Conservation (phyloP, 1,284 basidiomycete species). For the Ganoderma multipileum region DNA sequence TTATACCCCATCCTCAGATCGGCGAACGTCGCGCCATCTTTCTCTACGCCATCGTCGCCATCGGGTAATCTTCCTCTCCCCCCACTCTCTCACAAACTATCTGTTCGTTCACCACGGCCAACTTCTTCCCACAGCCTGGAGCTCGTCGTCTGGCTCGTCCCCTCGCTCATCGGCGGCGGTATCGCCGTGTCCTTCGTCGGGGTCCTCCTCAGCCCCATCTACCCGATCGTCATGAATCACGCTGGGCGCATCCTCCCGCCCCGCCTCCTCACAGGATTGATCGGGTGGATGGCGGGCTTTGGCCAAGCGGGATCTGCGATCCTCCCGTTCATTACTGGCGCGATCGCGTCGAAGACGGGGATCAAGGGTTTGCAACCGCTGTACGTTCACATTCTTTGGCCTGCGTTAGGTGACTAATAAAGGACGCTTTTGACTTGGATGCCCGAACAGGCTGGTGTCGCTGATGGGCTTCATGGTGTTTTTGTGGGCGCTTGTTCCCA, state of each 20-base stretch:
- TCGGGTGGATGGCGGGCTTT: slow-evolving; percentile 65
- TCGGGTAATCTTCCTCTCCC: slow-evolving; percentile 38
- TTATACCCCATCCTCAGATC: slow-evolving; percentile 35
- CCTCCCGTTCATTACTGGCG: slow-evolving; percentile 63
- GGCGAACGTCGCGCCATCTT: slow-evolving; percentile 51
- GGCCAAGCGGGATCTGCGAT: slow-evolving; percentile 61
- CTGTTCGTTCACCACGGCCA: not conserved
- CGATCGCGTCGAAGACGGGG: slow-evolving; percentile 49
- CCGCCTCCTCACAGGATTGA: slow-evolving; percentile 58
- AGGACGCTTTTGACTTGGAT: not conserved
- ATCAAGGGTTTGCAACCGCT: slow-evolving; percentile 34
- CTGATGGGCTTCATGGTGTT: slow-evolving; percentile 35
- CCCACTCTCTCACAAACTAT: not conserved
- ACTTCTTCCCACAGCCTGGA: slow-evolving; percentile 47
- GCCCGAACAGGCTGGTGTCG: slow-evolving; percentile 27
- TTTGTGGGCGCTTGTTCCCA: slow-evolving; percentile 34
- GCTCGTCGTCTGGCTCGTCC: slow-evolving; percentile 65
- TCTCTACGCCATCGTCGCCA: slow-evolving; percentile 45
- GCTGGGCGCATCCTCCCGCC: slow-evolving; percentile 55
- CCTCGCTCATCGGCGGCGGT: slow-evolving; percentile 58
- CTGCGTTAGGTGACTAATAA: not conserved
- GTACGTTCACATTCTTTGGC: slow-evolving; percentile 11
- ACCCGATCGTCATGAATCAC: slow-evolving; percentile 61
- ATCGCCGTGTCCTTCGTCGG: slow-evolving; percentile 63
- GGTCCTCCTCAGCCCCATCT: slow-evolving; percentile 57